Conservation (phyloP, 202 grass and related monocot genomes). For the Musa balbisiana region DNA sequence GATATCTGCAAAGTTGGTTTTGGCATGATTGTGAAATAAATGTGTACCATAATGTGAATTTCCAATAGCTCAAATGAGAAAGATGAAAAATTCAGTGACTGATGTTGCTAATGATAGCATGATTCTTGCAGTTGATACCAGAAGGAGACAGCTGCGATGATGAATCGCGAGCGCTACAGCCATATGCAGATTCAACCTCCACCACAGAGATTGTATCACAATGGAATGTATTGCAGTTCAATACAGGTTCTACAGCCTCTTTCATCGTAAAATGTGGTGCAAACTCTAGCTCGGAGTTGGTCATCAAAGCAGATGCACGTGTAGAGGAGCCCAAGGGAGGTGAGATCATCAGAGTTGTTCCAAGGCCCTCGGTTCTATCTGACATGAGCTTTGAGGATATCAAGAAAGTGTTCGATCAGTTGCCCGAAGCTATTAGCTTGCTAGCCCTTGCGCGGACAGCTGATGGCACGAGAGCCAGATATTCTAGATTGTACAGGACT, state of each 20-base stretch:
- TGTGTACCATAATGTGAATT: neutral
- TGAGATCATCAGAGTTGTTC: slow-evolving; percentile 78
- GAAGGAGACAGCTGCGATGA: slow-evolving; percentile 48
- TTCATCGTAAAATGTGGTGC: slow-evolving; percentile 98
- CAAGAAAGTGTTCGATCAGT: slow-evolving; percentile 60
- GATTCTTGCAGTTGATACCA: slow-evolving; percentile 55
- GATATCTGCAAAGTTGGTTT: neutral
- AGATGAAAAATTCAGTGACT: neutral
- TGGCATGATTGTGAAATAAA: neutral
- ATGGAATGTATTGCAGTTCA: slow-evolving; percentile 94
- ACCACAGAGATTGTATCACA: slow-evolving; percentile 66
- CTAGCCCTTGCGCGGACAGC: slow-evolving; percentile 88
- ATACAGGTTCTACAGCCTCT: slow-evolving; percentile 73
- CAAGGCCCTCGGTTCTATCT: slow-evolving; percentile 66
- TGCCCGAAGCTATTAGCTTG: slow-evolving; percentile 92
- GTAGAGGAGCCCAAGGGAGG: slow-evolving; percentile 84
- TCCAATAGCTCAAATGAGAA: neutral
- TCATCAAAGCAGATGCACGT: slow-evolving; percentile 71
- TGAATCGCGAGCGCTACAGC: slow-evolving; percentile 22
- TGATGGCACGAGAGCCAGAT: slow-evolving; percentile 90
- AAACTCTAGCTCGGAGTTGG: slow-evolving; percentile 79
- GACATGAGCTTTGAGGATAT: slow-evolving; percentile 88
- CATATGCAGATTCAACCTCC: slow-evolving; percentile 36
- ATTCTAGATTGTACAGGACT: slow-evolving; percentile 97
- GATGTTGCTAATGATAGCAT: slow-evolving; percentile 11